Percentiles rank a stretch among this genome's conserved stretches.
Conservation (phyloP, 2,329 filamentous ascomycete species). For the Alternaria postmessia region DNA sequence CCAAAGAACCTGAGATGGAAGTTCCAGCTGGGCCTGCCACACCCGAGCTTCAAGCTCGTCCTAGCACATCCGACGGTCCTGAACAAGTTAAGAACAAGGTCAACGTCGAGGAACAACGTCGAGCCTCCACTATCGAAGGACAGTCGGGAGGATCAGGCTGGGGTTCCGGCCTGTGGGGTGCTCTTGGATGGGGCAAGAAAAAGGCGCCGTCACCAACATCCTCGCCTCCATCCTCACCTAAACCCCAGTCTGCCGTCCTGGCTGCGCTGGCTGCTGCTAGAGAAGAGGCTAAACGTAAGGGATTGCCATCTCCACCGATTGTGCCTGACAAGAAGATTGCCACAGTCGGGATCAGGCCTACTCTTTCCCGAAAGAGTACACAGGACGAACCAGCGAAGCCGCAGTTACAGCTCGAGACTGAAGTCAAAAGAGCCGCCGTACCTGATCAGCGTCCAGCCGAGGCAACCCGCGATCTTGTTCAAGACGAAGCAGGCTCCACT, state of each 20-base stretch:
- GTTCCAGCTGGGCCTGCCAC: slow-evolving; percentile 1
- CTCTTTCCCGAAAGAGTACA: not conserved
- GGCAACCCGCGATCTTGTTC: not conserved
- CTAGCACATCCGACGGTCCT: slow-evolving; percentile 10
- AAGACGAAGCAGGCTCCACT: not conserved
- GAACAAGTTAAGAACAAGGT: slow-evolving; percentile 4
- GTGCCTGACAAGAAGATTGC: slow-evolving; percentile 12
- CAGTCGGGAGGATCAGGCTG: slow-evolving; percentile 28
- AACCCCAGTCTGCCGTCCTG: slow-evolving; percentile 16
- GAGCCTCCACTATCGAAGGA: slow-evolving; percentile 14
- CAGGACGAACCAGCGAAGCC: slow-evolving; percentile 10
- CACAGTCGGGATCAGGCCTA: slow-evolving; percentile 5
- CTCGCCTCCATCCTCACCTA: slow-evolving; percentile 14
- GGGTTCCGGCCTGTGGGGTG: slow-evolving; percentile 39
- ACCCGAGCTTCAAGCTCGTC: slow-evolving; percentile 1
- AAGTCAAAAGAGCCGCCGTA: not conserved
- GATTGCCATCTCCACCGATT: not conserved
- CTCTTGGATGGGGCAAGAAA: slow-evolving; percentile 46
- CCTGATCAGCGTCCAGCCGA: not conserved
- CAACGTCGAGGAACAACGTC: slow-evolving; percentile 9
- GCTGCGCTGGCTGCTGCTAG: slow-evolving; percentile 16
- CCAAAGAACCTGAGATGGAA: slow-evolving; percentile 2
- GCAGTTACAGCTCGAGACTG: slow-evolving; percentile 6
- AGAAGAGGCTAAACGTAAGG: slow-evolving; percentile 15
- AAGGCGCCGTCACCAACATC: slow-evolving; percentile 25